Base-by-base conservation (phyloP, 139 green algal species). In the Bryopsis sp. region DNA sequence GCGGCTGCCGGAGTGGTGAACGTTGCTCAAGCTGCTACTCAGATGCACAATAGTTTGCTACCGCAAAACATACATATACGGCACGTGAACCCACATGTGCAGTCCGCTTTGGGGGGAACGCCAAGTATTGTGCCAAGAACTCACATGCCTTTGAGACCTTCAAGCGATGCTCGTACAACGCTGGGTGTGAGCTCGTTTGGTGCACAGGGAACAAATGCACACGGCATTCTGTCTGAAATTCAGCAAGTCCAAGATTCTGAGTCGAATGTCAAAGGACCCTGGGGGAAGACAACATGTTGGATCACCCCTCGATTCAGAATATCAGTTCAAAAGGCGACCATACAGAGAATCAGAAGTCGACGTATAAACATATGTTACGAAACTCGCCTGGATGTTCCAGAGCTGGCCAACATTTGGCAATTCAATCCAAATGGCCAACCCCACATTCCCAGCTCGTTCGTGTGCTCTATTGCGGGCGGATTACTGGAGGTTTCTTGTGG, bases 151-250 rank as follows among this genome's bases (percentile, higher is more conserved):
- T 15, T 26, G 15, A 50, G 11, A 26, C 43, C 43, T 50, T 11
- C 15, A 50, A 50, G 11, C 11, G 43, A 65, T 77, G 6, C 50
- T 54, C 48, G 76, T 82, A 48, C 71, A 39, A 46, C 15, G 47
- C 1, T 33, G 19, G 22, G 47, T 74, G 77, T 88, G 22, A 88
- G 74, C 79, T 84, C 78, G n/a, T 88, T 88, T 78, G 82, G 78
- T 2, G 82, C 82, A 4, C 79, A 86, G 70, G 82, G 82, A 36
- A 88, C 82, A 54, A 88, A 88, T 35, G 81, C 81, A 2, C 81
- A 87, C 48, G 81, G 74, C 7, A 29, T 87, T 39, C n/a, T 88
- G 47, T 63, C 54, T 50, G 43, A 50, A 50, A 50, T 11, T 26
- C 43, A 50, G 43, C 11, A 50, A 15, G 43, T 50, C 11, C 15